Evolutionary conservation across 2,329 filamentous ascomycete species (phyloP), one percentile per base, ranked within the genome.

Genomic region (Fonsecaea erecta): DNA sequence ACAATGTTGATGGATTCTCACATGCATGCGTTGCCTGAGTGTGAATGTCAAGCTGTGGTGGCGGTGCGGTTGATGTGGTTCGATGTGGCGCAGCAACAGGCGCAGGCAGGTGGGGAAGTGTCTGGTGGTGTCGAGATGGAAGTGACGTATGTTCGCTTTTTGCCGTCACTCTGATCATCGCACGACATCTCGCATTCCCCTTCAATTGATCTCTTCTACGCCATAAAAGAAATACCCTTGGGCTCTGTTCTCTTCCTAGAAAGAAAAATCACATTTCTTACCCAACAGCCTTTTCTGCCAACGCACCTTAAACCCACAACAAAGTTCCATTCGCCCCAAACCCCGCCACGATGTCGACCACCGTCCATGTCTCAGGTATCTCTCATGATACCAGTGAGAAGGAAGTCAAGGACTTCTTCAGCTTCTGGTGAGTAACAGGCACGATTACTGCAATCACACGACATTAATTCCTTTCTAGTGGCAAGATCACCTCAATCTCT

Each of bases 281-380:
- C 28, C n/a, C 24, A 58, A 28, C 3, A 35, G 9, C 48, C 2
- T 35, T 48, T 53, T 34, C 26, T 55, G n/a, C 16, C 37, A 40
- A 40, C 30, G 18, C 14, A 48, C 8, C n/a, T n/a, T 14, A 9
- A 12, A 21, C n/a, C 52, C n/a, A 28, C 1, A 56, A 37, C 30
- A 14, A 35, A 24, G 28, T 37, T 12, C 6, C n/a, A 48, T 48
- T 24, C 24, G 6, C 43, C 2, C 18, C 3, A 7, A 30, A 28
- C 34, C 59, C 35, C n/a, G 7, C 28, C 61, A 71, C 48, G 1
- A 73, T 84, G 82, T 77, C 82, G 66, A 85, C 81, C 73, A 94
- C 90, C 57, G 92, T 97, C 70, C 83, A 93, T 81, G 93, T 98
- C 74, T 90, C 91, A 81, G 93, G 95, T 82, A 97, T 99, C 81